Conservation (phyloP, 768 basidiomycete genomes). For the Termitomyces sp. region DNA sequence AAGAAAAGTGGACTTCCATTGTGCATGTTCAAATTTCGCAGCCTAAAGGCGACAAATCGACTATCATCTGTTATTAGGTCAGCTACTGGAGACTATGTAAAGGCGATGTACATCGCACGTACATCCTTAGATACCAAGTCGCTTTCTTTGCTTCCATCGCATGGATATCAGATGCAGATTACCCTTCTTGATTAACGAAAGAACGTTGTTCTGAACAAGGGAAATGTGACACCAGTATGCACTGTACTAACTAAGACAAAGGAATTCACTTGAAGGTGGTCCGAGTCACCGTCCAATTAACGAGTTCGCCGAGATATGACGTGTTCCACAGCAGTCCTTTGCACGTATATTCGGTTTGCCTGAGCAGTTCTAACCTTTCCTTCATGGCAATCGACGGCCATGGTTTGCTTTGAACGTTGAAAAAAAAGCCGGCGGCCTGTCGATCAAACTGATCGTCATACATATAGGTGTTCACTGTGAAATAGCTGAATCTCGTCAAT, state of each 20-base stretch:
- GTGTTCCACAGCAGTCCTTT: background rate
- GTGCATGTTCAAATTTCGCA: too few relatives aligned
- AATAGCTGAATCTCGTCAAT: background rate
- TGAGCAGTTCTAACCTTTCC: too few relatives aligned
- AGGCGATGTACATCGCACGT: too few relatives aligned
- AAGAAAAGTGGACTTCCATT: too few relatives aligned
- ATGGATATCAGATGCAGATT: too few relatives aligned
- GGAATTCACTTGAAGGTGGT: background rate
- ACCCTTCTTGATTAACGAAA: background rate
- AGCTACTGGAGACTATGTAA: too few relatives aligned
- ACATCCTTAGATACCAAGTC: too few relatives aligned
- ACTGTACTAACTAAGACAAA: background rate
- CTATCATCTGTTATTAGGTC: too few relatives aligned
- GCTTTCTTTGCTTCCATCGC: background rate
- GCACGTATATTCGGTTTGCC: background rate
- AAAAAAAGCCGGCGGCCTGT: background rate
- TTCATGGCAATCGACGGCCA: too few relatives aligned
- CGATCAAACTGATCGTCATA: background rate
- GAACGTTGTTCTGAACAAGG: too few relatives aligned
- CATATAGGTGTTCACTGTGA: background rate
- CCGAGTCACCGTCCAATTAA: background rate
- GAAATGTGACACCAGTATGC: background rate
- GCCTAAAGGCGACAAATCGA: too few relatives aligned
- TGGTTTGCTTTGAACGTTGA: background rate
- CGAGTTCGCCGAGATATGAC: background rate